phyloP scores from a whole-genome alignment of 139 green algal species.

The Tetradesmus obliquus region DNA sequence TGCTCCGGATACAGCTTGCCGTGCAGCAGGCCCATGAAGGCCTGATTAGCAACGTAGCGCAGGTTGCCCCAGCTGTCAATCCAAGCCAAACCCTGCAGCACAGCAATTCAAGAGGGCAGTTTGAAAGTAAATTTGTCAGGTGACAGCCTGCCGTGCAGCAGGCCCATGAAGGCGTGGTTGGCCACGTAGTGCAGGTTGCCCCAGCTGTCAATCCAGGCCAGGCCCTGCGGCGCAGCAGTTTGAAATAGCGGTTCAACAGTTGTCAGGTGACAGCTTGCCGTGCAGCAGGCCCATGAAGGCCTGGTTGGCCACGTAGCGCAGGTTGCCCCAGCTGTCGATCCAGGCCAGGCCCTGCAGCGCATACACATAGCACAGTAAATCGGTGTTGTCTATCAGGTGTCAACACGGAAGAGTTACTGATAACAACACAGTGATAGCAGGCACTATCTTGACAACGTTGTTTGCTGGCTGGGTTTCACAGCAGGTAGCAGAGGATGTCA shows the following conservation, averaged over 20 bases:
- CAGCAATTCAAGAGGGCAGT: no score
- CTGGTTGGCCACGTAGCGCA: conserved; percentile 71
- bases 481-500: no score
- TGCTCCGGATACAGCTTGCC: conserved; percentile 34
- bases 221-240: conserved; percentile 16
- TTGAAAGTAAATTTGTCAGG: neutral
- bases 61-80: conserved; percentile 56
- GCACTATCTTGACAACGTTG: no score
- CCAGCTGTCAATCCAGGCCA: conserved; percentile 49
- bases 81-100: conserved; percentile 45
- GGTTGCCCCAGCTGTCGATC: conserved; percentile 52
- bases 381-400: no score
- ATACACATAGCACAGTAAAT: no score
- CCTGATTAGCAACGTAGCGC: conserved; percentile 71
- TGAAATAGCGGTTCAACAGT: neutral
- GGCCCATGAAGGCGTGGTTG: conserved; percentile 69
- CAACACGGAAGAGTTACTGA: no score
- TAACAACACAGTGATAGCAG: neutral
- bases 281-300: conserved; percentile 61
- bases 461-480: no score
- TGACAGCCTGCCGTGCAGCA: conserved; percentile 47
- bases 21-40: conserved; percentile 58
- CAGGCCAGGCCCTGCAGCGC: conserved; percentile 44
- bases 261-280: conserved; percentile 30
- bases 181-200: conserved; percentile 65